phyloP scores from a whole-genome alignment of 2,329 filamentous ascomycete genomes.

The Daldinia eschscholtzii region DNA sequence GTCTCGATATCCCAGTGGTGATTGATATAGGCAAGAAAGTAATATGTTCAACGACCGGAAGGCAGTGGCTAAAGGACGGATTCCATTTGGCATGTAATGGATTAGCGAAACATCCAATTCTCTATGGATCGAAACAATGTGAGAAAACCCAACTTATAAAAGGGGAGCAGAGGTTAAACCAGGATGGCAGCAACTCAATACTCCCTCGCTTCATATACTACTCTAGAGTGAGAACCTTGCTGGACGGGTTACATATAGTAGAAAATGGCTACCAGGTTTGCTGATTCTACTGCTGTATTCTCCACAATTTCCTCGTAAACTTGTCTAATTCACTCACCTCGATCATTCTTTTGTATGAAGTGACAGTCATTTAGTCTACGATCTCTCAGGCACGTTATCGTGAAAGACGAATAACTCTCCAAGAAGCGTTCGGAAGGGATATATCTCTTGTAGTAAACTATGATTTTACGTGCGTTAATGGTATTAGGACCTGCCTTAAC shows the following conservation, averaged over 20 bases:
- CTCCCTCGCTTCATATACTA: neutral
- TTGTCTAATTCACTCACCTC: neutral
- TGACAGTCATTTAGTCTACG: neutral
- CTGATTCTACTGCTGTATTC: neutral
- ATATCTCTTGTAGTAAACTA: too few relatives aligned
- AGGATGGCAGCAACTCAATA: neutral
- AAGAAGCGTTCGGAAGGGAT: neutral
- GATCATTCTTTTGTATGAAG: neutral
- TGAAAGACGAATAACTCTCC: neutral
- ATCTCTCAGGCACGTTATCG: neutral
- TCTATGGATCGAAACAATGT: neutral
- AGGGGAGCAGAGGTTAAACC: neutral
- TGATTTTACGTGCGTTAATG: too few relatives aligned
- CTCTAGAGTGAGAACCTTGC: neutral
- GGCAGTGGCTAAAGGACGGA: neutral
- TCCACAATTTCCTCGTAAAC: neutral
- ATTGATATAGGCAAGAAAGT: neutral
- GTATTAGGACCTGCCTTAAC: too few relatives aligned
- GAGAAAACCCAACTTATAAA: neutral
- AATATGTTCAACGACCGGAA: neutral
- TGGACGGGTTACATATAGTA: neutral
- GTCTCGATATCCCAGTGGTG: neutral
- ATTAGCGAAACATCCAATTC: neutral
- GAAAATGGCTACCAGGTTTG: neutral
- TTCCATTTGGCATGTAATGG: neutral